These are phyloP conservation scores for Pyricularia grisea DNA, from an alignment of 2,329 filamentous ascomycete genomes.

Conservation along the genomic window DNA sequence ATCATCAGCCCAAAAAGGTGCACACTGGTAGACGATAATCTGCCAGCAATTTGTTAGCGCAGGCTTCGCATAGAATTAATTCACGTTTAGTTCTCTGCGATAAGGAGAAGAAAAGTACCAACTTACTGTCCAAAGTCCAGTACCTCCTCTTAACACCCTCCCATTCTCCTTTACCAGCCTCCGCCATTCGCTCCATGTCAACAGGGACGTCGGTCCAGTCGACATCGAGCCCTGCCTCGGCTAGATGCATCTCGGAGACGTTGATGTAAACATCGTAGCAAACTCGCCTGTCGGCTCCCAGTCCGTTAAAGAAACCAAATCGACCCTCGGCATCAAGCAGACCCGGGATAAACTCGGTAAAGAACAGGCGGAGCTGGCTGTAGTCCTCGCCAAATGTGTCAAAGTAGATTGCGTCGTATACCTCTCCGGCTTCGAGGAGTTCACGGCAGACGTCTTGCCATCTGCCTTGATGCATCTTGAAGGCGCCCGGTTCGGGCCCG, in stretches of 20 bases:
- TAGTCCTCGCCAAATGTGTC: conserved; percentile 98
- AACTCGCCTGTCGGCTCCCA: conserved; percentile 84
- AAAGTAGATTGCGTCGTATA: conserved; percentile 89
- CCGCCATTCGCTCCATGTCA: conserved; percentile 53
- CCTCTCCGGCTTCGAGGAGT: conserved; percentile 56
- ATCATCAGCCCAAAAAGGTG: conserved; percentile 55
- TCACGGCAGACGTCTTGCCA: conserved; percentile 75
- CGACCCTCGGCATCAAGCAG: conserved; percentile 63
- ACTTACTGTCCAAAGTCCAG: conserved; percentile 71
- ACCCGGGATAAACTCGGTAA: conserved; percentile 75
- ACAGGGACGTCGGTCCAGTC: conserved; percentile 76
- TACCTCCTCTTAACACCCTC: conserved; percentile 80
- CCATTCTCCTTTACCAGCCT: conserved; percentile 69
- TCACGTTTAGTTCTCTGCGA: not conserved
- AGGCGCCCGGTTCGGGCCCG: conserved; percentile 54
- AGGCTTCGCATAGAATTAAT: conserved; percentile 9
- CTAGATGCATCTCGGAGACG: conserved; percentile 83
- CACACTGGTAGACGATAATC: conserved; percentile 67
- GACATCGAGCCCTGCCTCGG: conserved; percentile 81
- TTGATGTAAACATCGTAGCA: conserved; percentile 96
- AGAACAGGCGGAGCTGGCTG: conserved; percentile 73
- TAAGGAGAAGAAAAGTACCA: not conserved
- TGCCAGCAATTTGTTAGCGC: conserved; percentile 21
- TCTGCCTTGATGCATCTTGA: conserved; percentile 60
- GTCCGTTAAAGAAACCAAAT: conserved; percentile 84